Base-by-base conservation (phyloP, 225 moss, liverwort and hornwort species). In the Pseudoscleropodium purum region DNA sequence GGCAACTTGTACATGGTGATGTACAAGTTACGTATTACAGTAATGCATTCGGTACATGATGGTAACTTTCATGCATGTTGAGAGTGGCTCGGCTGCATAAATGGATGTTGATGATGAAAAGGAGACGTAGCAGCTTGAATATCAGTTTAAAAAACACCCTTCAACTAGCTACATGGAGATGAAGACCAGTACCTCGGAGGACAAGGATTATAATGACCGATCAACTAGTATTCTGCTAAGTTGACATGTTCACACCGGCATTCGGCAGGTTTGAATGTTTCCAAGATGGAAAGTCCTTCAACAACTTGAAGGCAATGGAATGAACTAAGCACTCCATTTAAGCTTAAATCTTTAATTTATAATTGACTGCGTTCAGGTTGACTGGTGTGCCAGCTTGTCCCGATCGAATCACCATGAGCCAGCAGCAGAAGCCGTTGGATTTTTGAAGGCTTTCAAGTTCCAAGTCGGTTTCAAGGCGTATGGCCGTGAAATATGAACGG, bases 401-500 rank as follows among this genome's bases (percentile, higher is more conserved):
- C 81, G 66, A 29, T 77, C 54, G 4, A 47, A 70, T 94, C 90
- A 99, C 97, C 96, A 97, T 61, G 95, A 95, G 63, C 97, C 96
- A 83, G 90, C 94, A 82, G 94, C 94, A 87, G 94, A 88, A 79
- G 94, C 93, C 20, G 96, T 95, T 34, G 97, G 97, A 74, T 99
- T 97, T 59, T 95, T 91, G 87, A 99, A 99, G 67, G 97, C 94
- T 90, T 95, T 85, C 15, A 93, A 85, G 39, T 93, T 92, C 96
- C 97, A 99, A 75, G 67, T 89, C 47, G 93, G 93, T 84, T 97
- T 95, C 88, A 99, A 80, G 51, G 97, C 95, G 87, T 96, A 96
- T 25, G 96, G 97, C 61, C 93, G 94, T 31, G 96, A 95, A 86
- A 99, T 92, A 56, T 87, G 93, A 82, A 97, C 91, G 49, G 93